phyloP scores from a whole-genome alignment of 2,329 filamentous ascomycete genomes.

The Aspergillus fischeri region DNA sequence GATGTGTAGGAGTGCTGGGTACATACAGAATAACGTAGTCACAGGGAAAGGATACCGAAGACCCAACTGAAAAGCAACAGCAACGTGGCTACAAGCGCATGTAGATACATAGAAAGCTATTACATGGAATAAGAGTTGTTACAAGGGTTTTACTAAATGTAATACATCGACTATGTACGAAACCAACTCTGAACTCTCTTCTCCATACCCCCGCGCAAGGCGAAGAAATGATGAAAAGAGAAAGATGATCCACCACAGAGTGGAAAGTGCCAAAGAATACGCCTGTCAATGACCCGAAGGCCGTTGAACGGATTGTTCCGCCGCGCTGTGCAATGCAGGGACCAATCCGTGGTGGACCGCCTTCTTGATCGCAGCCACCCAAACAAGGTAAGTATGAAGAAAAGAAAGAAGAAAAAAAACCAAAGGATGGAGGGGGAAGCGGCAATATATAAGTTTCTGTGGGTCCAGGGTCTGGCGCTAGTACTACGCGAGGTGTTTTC shows the following conservation, averaged over 20 bases:
- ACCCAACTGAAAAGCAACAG: too few relatives aligned
- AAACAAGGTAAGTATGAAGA: conserved; percentile 53
- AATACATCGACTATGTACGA: too few relatives aligned
- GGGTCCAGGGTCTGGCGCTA: conserved; percentile 17
- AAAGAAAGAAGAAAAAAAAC: conserved; percentile 36
- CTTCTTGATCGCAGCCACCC: conserved; percentile 46
- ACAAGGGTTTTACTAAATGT: too few relatives aligned
- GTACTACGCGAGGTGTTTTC: conserved; percentile 23
- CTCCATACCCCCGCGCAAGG: conserved; percentile 34
- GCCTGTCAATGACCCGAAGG: conserved; percentile 47
- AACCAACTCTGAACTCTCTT: conserved; percentile 18
- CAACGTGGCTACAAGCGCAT: too few relatives aligned
- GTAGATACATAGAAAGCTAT: too few relatives aligned
- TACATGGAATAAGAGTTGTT: too few relatives aligned
- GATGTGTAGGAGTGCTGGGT: background rate
- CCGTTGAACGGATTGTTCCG: conserved; percentile 47
- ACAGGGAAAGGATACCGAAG: too few relatives aligned
- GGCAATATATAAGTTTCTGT: conserved; percentile 27
- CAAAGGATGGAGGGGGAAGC: conserved; percentile 12
- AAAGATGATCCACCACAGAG: conserved; percentile 16
- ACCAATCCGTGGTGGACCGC: conserved; percentile 44
- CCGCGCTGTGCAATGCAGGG: conserved; percentile 58
- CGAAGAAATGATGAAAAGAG: conserved; percentile 42
- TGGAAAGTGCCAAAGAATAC: conserved; percentile 48
- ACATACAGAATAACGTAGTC: too few relatives aligned